phyloP scores from a whole-genome alignment of 179 eudicot genomes.

The Silene coronaria region DNA sequence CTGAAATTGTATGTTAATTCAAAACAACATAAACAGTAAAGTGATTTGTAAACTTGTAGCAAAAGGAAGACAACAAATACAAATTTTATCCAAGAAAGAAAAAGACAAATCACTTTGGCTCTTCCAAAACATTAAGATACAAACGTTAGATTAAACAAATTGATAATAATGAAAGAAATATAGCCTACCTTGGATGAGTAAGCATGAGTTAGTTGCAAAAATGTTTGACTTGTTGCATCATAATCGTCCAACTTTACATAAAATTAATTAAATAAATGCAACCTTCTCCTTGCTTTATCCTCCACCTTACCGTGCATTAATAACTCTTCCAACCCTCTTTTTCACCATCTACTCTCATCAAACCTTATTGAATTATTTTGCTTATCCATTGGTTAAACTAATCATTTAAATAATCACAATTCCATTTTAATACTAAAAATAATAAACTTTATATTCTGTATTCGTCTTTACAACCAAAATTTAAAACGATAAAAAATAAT shows the following conservation, averaged over 20 bases:
- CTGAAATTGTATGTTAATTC: too few relatives aligned
- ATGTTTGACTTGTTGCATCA: slow-evolving; percentile 26
- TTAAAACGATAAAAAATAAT: too few relatives aligned
- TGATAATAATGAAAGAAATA: slow-evolving; percentile 3
- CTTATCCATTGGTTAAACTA: slow-evolving; percentile 11
- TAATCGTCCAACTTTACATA: slow-evolving; percentile 22
- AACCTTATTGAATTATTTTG: slow-evolving; percentile 26
- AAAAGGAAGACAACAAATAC: slow-evolving; percentile 1
- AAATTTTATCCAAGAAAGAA: slow-evolving; percentile 11
- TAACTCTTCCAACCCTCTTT: slow-evolving; percentile 21
- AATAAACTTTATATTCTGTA: too few relatives aligned
- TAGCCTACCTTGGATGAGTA: slow-evolving; percentile 5
- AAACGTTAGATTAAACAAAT: not conserved
- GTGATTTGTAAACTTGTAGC: not conserved
- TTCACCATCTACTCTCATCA: slow-evolving; percentile 31
- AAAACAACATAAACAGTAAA: not conserved
- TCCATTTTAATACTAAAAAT: too few relatives aligned
- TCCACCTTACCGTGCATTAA: slow-evolving; percentile 15
- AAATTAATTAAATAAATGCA: slow-evolving; percentile 15
- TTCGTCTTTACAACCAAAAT: too few relatives aligned
- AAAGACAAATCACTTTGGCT: slow-evolving; percentile 17
- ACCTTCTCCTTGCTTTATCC: not conserved
- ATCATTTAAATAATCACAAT: slow-evolving; percentile 3
- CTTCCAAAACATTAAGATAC: slow-evolving; percentile 6
- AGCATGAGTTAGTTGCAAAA: slow-evolving; percentile 25